Conservation (phyloP, 805 yeast species). For the Candida nonsorbophila region DNA sequence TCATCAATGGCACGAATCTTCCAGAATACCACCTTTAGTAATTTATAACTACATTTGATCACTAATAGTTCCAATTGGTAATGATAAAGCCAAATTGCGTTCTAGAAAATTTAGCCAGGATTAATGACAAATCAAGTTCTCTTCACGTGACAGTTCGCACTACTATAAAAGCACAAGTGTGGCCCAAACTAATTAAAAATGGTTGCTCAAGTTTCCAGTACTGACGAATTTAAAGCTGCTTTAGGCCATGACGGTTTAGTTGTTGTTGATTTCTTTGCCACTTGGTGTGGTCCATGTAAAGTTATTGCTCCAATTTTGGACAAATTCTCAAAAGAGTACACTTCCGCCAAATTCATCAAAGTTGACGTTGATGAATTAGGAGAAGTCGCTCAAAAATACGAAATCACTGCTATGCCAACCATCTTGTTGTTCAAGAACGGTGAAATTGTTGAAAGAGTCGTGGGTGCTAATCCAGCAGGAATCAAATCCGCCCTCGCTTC, state of each 20-base stretch:
- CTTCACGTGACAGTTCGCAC: neutral
- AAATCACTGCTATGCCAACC: conserved; percentile 56
- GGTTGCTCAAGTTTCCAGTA: conserved; percentile 29
- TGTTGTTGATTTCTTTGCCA: conserved; percentile 93
- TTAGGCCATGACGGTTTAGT: conserved; percentile 64
- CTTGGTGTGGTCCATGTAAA: conserved; percentile 99
- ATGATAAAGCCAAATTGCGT: no score
- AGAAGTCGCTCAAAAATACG: conserved; percentile 65
- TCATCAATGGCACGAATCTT: conserved; percentile 1
- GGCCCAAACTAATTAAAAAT: conserved; percentile 13
- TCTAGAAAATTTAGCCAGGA: no score
- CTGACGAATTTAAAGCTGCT: conserved; percentile 61
- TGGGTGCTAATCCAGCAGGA: conserved; percentile 88
- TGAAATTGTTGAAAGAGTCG: conserved; percentile 67
- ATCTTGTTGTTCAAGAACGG: conserved; percentile 78
- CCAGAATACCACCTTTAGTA: conserved; percentile 4
- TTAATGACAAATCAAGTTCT: no score
- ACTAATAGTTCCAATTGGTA: no score
- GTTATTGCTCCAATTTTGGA: conserved; percentile 93
- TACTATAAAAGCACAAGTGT: conserved; percentile 1
- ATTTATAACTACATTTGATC: no score
- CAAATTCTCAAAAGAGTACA: conserved; percentile 65
- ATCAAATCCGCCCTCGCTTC: conserved; percentile 63
- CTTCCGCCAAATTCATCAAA: conserved; percentile 73
- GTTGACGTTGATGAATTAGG: conserved; percentile 86